phyloP scores from a whole-genome alignment of 2,329 filamentous ascomycete genomes.

The Curvularia sp. region DNA sequence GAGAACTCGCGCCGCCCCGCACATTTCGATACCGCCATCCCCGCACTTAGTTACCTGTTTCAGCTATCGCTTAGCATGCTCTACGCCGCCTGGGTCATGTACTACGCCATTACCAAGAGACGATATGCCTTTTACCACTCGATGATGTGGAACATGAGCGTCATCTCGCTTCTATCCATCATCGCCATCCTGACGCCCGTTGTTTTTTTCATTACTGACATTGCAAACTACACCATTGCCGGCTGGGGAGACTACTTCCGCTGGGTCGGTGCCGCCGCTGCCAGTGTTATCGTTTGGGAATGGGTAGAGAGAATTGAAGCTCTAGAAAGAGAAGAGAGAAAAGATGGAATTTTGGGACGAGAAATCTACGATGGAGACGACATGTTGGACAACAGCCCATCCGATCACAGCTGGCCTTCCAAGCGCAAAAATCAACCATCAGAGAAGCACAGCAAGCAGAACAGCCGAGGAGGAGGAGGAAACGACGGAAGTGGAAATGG shows the following conservation, averaged over 20 bases:
- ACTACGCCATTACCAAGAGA: constrained; percentile 91
- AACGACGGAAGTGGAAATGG: constrained; percentile 28
- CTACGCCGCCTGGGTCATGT: constrained; percentile 92
- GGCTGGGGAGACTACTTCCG: constrained; percentile 95
- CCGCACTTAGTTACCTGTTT: constrained; percentile 89
- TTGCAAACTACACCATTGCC: constrained; percentile 82
- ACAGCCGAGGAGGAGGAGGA: constrained; percentile 26
- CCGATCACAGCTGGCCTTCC: constrained; percentile 59
- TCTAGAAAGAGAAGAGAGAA: constrained; percentile 89
- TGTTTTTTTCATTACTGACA: constrained; percentile 91
- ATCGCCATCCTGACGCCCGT: constrained; percentile 85
- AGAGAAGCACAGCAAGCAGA: constrained; percentile 43
- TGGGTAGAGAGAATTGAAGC: constrained; percentile 97
- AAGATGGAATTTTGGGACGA: constrained; percentile 87
- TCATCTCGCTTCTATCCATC: constrained; percentile 80
- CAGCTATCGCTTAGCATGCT: constrained; percentile 84
- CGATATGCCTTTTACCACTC: constrained; percentile 89
- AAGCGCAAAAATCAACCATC: constrained; percentile 48
- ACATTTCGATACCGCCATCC: constrained; percentile 86
- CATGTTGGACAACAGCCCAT: constrained; percentile 75
- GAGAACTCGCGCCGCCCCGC: constrained; percentile 68
- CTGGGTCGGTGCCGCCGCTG: constrained; percentile 94
- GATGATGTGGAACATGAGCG: constrained; percentile 85
- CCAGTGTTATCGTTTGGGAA: constrained; percentile 97
- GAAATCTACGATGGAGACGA: constrained; percentile 95